Evolutionary conservation across 306 rosid species (phyloP), one percentile per base, ranked within the genome.

Genomic region (Inga leiocalycina): DNA sequence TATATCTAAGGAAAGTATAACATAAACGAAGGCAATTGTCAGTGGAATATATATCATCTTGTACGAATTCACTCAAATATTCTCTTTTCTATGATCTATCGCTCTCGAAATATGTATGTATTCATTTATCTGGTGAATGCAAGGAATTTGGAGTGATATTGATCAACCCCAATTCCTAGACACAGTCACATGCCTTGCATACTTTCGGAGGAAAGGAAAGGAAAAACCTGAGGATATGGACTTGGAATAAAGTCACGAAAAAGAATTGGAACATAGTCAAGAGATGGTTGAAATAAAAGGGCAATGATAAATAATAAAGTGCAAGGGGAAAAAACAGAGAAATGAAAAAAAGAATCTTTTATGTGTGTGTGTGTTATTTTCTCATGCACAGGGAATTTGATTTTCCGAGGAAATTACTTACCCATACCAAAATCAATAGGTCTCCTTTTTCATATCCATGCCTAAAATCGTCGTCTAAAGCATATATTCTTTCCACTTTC

Each of bases 151-250:
- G 68, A 24, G 15, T 24, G 68, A 62, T 49, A 49, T 62, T 8
- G 34, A 59, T 62, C 68, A 6, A 62, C 86, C 80, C 74, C 83
- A 17, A 16, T 52, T 52, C 59, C 20, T 52, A 78, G 22, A 79
- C 74, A 72, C 80, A 71, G 73, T 85, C 87, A 87, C 88, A 72
- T 87, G 89, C 91, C 83, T 90, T 89, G 81, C 86, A 82, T 85
- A 88, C 89, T 88, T 86, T 86, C 82, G 74, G 74, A 82, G 79
- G 78, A 90, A 85, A 85, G 85, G 80, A 83, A 57, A 70, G 20
- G 10, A 44, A 45, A 45, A 69, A 76, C 71, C 68, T 77, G 85
- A 86, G 92, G 85, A 86, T 90, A 86, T 84, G 74, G 89, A 15
- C 37, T 81, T 83, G 77, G 44, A 86, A 85, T 71, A 85, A 84